Percentiles rank a stretch among this genome's conserved stretches.
These are phyloP conservation scores for Guillardia theta DNA, from an alignment of 78 protist species.

Conservation along the genomic window DNA sequence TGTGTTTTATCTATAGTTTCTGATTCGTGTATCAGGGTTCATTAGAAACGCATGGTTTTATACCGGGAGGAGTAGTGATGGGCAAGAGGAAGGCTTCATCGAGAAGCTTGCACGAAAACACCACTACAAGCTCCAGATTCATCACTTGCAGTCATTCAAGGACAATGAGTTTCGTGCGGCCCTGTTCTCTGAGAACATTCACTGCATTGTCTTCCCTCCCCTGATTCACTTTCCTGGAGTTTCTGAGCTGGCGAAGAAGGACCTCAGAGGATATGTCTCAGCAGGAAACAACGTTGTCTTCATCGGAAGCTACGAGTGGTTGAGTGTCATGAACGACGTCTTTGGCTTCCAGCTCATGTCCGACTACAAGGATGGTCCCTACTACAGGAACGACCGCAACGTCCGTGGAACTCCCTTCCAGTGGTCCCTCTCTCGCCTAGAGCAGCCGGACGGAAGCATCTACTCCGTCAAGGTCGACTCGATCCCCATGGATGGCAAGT, in stretches of 20 bases:
- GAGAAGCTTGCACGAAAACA: neutral
- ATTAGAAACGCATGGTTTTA: neutral
- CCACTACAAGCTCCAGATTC: slow-evolving; percentile 38
- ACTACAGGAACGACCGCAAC: slow-evolving; percentile 22
- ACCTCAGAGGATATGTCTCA: neutral
- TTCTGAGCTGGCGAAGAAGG: neutral
- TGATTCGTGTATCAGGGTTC: neutral
- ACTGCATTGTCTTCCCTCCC: slow-evolving; percentile 21
- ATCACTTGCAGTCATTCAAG: slow-evolving; percentile 1
- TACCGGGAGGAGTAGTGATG: neutral
- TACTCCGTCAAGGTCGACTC: neutral
- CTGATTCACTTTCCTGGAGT: neutral
- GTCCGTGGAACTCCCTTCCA: slow-evolving; percentile 35
- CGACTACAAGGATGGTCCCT: slow-evolving; percentile 34
- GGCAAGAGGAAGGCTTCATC: neutral
- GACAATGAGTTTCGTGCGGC: slow-evolving; percentile 36
- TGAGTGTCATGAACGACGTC: slow-evolving; percentile 32
- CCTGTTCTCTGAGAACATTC: neutral
- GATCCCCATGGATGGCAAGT: slow-evolving; percentile 12
- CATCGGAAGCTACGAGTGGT: slow-evolving; percentile 29
- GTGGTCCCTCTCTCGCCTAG: neutral
- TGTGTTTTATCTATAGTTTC: too few species aligned
- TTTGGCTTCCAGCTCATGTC: slow-evolving; percentile 34
- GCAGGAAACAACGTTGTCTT: slow-evolving; percentile 37
- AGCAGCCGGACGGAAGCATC: neutral